A percentile compares a stretch with the other conserved stretches of the same genome.
Evolutionary conservation across 768 basidiomycete species (phyloP).

Genomic region (Filobasidium wieringae): DNA sequence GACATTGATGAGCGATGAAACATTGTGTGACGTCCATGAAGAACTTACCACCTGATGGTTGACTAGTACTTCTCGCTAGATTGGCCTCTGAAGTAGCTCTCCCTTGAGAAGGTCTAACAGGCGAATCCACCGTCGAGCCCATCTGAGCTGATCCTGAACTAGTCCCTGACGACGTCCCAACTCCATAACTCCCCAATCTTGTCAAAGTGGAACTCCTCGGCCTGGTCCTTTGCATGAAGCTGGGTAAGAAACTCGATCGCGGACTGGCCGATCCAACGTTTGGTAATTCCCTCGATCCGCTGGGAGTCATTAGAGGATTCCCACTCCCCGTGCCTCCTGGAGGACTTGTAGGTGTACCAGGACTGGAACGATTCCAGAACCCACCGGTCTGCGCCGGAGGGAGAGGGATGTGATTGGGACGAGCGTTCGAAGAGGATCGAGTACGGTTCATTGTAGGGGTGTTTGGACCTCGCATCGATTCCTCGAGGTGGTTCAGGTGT

Average conservation of each 20-base stretch:
- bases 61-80: constrained; percentile 30
- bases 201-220: constrained; percentile 29
- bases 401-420: constrained; percentile 28
- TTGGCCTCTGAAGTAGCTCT: background rate
- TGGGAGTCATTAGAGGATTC: background rate
- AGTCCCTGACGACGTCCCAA: background rate
- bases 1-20: too few relatives aligned
- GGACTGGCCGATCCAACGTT: constrained; percentile 15
- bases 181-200: constrained; percentile 2
- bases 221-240: constrained; percentile 31
- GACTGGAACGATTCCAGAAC: background rate
- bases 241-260: constrained; percentile 28
- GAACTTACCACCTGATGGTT: too few relatives aligned
- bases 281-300: background rate
- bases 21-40: too few relatives aligned
- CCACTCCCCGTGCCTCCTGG: background rate
- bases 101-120: background rate
- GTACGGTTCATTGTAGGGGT: background rate
- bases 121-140: background rate
- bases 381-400: background rate
- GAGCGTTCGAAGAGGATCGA: constrained; percentile 13
- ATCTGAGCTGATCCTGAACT: constrained; percentile 3
- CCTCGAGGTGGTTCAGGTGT: background rate
- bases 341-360: background rate
- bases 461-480: background rate